Percentiles rank a stretch among this genome's conserved stretches.
phyloP scores from a whole-genome alignment of 192 early-diverging fungal species.

The Obelidium mucronatum region DNA sequence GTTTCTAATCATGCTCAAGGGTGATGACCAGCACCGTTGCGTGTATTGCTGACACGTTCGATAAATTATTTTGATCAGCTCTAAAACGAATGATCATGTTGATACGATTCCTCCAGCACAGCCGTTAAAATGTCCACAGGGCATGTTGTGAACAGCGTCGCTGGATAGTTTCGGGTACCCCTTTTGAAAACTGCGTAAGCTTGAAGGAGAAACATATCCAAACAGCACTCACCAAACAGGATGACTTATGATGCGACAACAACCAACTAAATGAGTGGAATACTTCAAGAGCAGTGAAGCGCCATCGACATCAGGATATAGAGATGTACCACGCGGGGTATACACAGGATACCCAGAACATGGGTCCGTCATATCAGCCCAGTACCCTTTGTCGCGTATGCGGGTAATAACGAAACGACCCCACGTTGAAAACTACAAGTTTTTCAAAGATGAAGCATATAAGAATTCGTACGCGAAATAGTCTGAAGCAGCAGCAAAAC shows the following conservation, averaged over 20 bases:
- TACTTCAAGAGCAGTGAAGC: conserved; percentile 79
- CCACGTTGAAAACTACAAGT: conserved; percentile 73
- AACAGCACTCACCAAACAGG: conserved; percentile 73
- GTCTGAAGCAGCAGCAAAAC: neutral
- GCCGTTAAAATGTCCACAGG: conserved; percentile 58
- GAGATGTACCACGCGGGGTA: conserved; percentile 71
- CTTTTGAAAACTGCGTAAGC: neutral
- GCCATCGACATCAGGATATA: conserved; percentile 92
- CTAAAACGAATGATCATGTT: neutral
- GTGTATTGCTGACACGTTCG: too few species aligned
- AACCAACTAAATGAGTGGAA: conserved; percentile 77
- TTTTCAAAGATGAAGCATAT: neutral
- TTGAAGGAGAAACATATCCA: neutral
- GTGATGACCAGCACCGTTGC: too few species aligned
- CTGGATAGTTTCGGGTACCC: conserved; percentile 88
- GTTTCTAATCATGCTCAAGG: too few species aligned
- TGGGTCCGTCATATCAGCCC: conserved; percentile 93
- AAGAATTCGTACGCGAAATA: neutral
- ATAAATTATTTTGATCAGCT: neutral
- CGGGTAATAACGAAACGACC: conserved; percentile 63
- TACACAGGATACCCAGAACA: conserved; percentile 85
- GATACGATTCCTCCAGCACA: conserved; percentile 38
- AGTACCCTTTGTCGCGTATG: conserved; percentile 67
- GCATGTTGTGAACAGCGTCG: conserved; percentile 84
- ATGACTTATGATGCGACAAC: conserved; percentile 84